Conservation (phyloP, 2,329 filamentous ascomycete species). For the Leptoxyphium fumago region DNA sequence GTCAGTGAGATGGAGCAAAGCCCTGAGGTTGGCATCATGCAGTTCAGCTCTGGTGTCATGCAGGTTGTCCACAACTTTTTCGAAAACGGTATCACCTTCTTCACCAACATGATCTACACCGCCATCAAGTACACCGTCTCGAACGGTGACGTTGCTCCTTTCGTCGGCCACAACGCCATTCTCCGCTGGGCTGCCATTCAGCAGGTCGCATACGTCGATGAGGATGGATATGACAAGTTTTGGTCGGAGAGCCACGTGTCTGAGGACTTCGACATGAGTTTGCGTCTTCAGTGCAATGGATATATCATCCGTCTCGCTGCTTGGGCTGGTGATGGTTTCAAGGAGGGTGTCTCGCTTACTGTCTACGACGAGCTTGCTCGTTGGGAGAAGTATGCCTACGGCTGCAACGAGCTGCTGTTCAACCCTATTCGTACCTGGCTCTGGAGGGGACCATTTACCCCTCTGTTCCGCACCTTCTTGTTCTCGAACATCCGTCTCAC, state of each 20-base stretch:
- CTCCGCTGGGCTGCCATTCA: constrained; percentile 54
- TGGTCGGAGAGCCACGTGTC: constrained; percentile 67
- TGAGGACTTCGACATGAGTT: constrained; percentile 63
- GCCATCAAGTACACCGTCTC: constrained; percentile 57
- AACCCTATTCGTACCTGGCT: constrained; percentile 50
- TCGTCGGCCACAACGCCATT: constrained; percentile 66
- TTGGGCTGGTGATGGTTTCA: constrained; percentile 55
- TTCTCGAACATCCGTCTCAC: constrained; percentile 46
- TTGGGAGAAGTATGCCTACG: constrained; percentile 63
- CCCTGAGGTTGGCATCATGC: constrained; percentile 56
- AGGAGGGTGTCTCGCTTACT: constrained; percentile 59
- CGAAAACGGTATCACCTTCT: constrained; percentile 64
- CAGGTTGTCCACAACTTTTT: constrained; percentile 59
- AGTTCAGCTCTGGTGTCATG: constrained; percentile 63
- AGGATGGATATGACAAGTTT: constrained; percentile 49
- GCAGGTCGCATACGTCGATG: constrained; percentile 39
- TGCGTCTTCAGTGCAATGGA: constrained; percentile 54
- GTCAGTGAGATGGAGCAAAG: constrained; percentile 56
- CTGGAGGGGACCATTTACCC: constrained; percentile 48
- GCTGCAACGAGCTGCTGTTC: constrained; percentile 57
- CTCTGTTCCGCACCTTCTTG: constrained; percentile 47
- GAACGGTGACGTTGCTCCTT: constrained; percentile 58
- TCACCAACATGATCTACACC: constrained; percentile 64
- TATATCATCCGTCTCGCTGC: constrained; percentile 55
- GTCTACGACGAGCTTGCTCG: constrained; percentile 58